These are phyloP conservation scores for Novymonas esmeraldas DNA, from an alignment of 208 protist species.

Conservation along the genomic window DNA sequence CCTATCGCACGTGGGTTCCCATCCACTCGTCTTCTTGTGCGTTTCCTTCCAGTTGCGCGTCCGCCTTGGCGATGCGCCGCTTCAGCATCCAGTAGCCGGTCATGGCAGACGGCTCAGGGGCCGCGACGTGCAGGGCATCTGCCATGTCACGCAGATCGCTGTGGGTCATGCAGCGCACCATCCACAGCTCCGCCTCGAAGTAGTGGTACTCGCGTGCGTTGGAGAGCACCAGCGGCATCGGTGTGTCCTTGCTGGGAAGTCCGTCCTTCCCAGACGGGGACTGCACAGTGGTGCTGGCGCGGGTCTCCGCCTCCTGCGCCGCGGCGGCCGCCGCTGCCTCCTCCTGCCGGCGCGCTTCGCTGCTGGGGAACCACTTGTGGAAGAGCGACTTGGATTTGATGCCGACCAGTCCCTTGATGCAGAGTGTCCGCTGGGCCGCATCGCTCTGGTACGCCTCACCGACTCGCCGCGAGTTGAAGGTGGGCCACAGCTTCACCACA, in stretches of 20 bases:
- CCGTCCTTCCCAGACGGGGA: too few relatives aligned
- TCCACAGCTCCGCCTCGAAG: slow-evolving; percentile 17
- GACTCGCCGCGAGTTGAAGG: neutral
- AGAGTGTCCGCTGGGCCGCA: slow-evolving; percentile 14
- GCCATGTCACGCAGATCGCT: slow-evolving; percentile 2
- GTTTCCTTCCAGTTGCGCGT: too few relatives aligned
- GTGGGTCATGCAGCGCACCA: slow-evolving; percentile 16
- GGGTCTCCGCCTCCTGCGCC: neutral
- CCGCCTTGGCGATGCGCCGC: neutral
- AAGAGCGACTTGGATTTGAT: slow-evolving; percentile 1
- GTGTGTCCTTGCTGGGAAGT: neutral
- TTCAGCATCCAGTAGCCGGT: neutral
- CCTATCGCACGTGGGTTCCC: too few relatives aligned
- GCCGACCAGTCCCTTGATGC: slow-evolving; percentile 21
- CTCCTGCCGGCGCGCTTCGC: neutral
- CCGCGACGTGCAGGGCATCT: neutral
- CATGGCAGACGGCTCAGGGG: neutral
- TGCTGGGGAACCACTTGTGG: neutral
- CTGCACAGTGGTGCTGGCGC: neutral
- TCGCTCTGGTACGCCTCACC: slow-evolving; percentile 5
- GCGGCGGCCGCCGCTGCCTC: neutral
- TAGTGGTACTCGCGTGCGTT: neutral
- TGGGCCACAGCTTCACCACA: slow-evolving; percentile 18
- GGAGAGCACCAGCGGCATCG: neutral
- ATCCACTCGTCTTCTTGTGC: too few relatives aligned